A percentile compares a stretch with the other conserved stretches of the same genome.
Evolutionary conservation across 176 grass and related monocot species (phyloP).

Genomic region (Phoenix dactylifera): DNA sequence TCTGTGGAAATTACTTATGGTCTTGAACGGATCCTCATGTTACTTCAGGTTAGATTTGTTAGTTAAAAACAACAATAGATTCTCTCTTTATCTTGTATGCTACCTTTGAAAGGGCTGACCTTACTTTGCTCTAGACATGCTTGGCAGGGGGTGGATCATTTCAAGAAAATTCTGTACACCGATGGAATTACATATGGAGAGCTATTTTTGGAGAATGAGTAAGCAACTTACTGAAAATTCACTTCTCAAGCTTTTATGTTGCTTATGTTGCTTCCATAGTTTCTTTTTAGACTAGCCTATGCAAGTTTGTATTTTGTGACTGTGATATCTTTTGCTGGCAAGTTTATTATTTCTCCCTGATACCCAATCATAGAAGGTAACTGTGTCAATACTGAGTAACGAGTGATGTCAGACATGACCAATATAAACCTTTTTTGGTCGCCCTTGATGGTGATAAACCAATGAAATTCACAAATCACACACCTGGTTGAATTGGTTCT

Average conservation of each 20-base stretch:
- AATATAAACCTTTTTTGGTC: no score
- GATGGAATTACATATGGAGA: conserved; percentile 93
- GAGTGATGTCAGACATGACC: no score
- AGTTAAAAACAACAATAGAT: not conserved
- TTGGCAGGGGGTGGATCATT: conserved; percentile 91
- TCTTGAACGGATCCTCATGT: conserved; percentile 96
- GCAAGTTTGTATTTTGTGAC: not conserved
- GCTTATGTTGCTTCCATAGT: not conserved
- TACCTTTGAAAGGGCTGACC: conserved; percentile 58
- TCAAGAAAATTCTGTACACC: conserved; percentile 87
- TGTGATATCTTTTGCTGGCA: no score
- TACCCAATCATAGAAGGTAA: no score
- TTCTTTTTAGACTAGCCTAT: not conserved
- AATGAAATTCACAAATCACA: no score
- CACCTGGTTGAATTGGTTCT: no score
- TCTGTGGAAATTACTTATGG: conserved; percentile 99
- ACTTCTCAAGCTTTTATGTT: not conserved
- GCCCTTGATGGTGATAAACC: no score
- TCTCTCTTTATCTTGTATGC: conserved; percentile 8
- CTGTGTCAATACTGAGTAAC: no score
- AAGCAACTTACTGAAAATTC: conserved; percentile 19
- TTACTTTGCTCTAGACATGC: conserved; percentile 64
- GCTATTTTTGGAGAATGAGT: conserved; percentile 96
- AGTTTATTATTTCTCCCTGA: no score
- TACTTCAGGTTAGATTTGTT: conserved; percentile 58